Base-by-base conservation (phyloP, 495 filamentous ascomycete species). In the Penicillium argentinense region DNA sequence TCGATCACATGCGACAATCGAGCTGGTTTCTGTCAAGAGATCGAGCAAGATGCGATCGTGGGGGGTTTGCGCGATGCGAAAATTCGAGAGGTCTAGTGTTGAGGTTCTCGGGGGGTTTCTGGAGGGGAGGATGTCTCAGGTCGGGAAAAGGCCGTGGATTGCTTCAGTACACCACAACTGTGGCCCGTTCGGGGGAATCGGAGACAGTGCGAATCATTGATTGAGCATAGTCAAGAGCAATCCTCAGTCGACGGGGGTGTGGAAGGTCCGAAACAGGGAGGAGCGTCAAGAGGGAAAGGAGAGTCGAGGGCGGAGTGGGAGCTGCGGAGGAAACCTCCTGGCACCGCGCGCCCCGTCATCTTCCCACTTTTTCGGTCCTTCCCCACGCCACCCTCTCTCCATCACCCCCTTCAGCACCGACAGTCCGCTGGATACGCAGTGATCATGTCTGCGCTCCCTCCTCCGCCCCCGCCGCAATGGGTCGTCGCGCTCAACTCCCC, bases 381-480 rank as follows among this genome's bases (percentile, higher is more conserved):
- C 45, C 42, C 39, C 50, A 32, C 47, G 26, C 36, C 36, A 24
- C 30, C 19, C 42, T 36, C 14, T 28, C 42, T 32, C 40, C 44
- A 34, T 45, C 38, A 19, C 13, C 42, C 16, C 21, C 28, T 38
- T 29, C 32, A 41, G 36, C 25, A 27, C 24, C 24, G 38, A n/a
- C n/a, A n/a, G n/a, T n/a, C n/a, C n/a, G n/a, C n/a, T n/a, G n/a
- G n/a, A n/a, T n/a, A 34, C 24, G 45, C 19, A 23, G 55, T 16
- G 17, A 72, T 70, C 56, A 62, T 61, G 9, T 56, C 64, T 38
- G 30, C 68, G 49, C 59, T 72, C 9, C 57, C 68, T 19, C 68
- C 76, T 14, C 77, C 74, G 11, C 75, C 78, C 26, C 82, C 82
- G 24, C 88, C 87, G 26, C 76, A 80, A 78, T 98, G 93, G 93